phyloP scores from a whole-genome alignment of 768 basidiomycete genomes.

The Amanita molliuscula region DNA sequence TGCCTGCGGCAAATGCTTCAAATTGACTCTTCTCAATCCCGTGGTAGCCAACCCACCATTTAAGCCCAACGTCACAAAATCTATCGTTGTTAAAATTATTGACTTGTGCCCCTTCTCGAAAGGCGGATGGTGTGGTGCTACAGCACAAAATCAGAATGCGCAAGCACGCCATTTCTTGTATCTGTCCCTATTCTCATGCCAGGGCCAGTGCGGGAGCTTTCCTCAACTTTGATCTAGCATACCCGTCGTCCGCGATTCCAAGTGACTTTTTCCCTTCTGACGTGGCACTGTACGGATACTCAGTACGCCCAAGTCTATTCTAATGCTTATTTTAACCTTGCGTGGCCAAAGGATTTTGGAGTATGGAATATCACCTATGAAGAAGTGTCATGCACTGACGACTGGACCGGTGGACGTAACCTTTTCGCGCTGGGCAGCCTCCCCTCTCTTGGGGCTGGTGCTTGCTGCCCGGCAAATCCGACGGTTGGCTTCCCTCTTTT shows the following conservation, averaged over 20 bases:
- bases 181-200: background rate
- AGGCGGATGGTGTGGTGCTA: conserved; percentile 66
- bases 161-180: conserved; percentile 23
- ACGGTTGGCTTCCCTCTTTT: conserved; percentile 26
- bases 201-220: conserved; percentile 47
- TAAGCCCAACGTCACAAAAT: conserved; percentile 47
- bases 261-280: conserved; percentile 69
- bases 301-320: conserved; percentile 13
- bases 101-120: conserved; percentile 64
- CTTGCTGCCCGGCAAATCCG: conserved; percentile 68
- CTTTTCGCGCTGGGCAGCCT: conserved; percentile 62
- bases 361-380: conserved; percentile 78
- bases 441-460: conserved; percentile 39
- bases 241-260: conserved; percentile 62
- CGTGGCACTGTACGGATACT: conserved; percentile 51
- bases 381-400: conserved; percentile 44
- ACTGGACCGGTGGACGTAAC: conserved; percentile 56
- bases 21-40: conserved; percentile 62
- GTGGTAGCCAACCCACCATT: conserved; percentile 60
- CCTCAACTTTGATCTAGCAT: conserved; percentile 79
- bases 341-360: conserved; percentile 57
- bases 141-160: conserved; percentile 49
- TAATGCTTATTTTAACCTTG: background rate
- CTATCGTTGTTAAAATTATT: conserved; percentile 67
- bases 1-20: conserved; percentile 72